phyloP scores from a whole-genome alignment of 2,329 filamentous ascomycete genomes.

The Xylariaceae sp. region DNA sequence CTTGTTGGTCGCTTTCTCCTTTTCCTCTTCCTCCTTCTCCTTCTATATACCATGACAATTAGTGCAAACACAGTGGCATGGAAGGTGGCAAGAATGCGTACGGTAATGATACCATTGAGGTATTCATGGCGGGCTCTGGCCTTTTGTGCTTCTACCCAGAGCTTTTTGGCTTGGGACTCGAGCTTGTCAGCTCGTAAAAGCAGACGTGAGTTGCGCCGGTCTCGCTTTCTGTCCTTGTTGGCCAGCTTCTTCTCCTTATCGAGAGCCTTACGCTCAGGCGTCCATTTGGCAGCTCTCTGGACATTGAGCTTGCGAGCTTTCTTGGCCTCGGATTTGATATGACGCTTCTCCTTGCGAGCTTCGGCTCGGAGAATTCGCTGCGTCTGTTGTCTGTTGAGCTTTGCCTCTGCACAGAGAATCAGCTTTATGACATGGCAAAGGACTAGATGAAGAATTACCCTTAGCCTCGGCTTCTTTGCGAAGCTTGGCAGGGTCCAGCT shows the following conservation, averaged over 20 bases:
- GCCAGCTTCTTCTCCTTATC: constrained; percentile 33
- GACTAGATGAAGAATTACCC: constrained; percentile 15
- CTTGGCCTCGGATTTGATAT: constrained; percentile 37
- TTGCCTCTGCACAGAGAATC: constrained; percentile 27
- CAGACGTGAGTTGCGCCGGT: constrained; percentile 39
- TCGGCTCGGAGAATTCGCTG: constrained; percentile 27
- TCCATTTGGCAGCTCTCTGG: constrained; percentile 34
- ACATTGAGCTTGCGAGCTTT: constrained; percentile 36
- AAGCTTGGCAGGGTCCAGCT: constrained; percentile 25
- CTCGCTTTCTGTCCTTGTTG: constrained; percentile 31
- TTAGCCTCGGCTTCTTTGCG: constrained; percentile 21
- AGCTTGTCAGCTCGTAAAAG: constrained; percentile 40
- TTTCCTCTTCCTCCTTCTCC: constrained; percentile 27
- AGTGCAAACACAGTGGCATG: too few species aligned
- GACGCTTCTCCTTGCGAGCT: constrained; percentile 37
- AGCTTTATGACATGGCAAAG: background rate
- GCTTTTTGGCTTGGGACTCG: constrained; percentile 38
- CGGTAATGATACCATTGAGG: constrained; percentile 26
- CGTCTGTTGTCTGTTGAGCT: constrained; percentile 26
- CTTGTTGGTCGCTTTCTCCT: constrained; percentile 24
- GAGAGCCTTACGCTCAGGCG: constrained; percentile 31
- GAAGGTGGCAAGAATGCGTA: constrained; percentile 13
- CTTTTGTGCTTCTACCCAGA: constrained; percentile 41
- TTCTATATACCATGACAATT: too few species aligned
- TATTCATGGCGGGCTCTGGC: constrained; percentile 28